Base-by-base conservation (phyloP, 83 land plant genomes). In the Picea engelmannii region DNA sequence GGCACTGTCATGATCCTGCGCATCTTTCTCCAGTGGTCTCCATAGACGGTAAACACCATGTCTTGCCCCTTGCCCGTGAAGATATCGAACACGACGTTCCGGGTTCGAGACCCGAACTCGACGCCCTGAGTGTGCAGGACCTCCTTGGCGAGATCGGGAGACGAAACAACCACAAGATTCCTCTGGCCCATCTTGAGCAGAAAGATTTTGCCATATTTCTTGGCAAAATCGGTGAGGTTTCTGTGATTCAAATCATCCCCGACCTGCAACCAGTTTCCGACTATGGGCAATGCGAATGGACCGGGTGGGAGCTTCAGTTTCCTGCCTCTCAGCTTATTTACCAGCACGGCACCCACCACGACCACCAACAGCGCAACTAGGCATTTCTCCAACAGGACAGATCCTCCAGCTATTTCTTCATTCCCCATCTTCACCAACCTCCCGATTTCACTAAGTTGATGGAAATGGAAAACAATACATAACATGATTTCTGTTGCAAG, bases 221-320 rank as follows among this genome's bases (percentile, higher is more conserved):
- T 52, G 23, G 96, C 73, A 68, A 94, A 1, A 35, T 83, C 82
- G 20, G 90, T 70, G 9, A 94, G 80, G 27, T 84, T 81, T 25
- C 88, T 62, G 83, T 92, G 96, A 85, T 90, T 90, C 24, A 92
- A 84, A 68, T 94, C 96, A 84, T 90, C 89, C 12, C 95, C 95
- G n/a, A 94, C 90, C 74, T 92, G 96, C 38, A 92, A 87, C 95
- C 95, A 92, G 84, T 92, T 92, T 20, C 96, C 96, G 74, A 94
- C 85, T 42, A 94, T 81, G 47, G 96, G 96, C 5, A 92, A 31
- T 6, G 88, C 78, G 47, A 82, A 24, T 2, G 95, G 96, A 4
- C 95, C 93, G 1, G 96, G 96, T 10, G 96, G 96, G 17, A 92
- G 93, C 70, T 81, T 78, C 85, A 90, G 80, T 71, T 81, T 81